phyloP scores from a whole-genome alignment of 768 basidiomycete species.

The Russula ochroleuca region DNA sequence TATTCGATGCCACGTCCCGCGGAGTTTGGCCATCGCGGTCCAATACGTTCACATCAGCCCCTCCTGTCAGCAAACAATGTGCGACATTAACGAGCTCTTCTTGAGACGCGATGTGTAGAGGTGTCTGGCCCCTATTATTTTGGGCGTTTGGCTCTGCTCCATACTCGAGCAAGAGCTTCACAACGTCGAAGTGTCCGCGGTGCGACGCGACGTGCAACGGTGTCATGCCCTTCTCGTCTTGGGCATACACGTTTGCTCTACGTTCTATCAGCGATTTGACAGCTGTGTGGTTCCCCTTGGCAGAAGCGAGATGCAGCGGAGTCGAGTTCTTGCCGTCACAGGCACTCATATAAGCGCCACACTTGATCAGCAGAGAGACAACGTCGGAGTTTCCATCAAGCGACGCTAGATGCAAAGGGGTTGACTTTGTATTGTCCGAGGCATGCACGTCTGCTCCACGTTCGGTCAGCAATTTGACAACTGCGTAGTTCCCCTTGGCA shows the following conservation, averaged over 20 bases:
- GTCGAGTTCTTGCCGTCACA: background rate
- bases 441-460: background rate
- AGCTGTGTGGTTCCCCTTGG: background rate
- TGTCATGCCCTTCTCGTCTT: background rate
- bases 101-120: background rate
- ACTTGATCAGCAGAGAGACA: background rate
- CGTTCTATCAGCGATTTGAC: background rate
- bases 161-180: background rate
- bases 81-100: no score
- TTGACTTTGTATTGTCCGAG: background rate
- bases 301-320: background rate
- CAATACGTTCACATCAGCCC: no score
- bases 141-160: background rate
- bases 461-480: background rate
- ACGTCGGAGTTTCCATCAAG: background rate
- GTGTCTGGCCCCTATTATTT: background rate
- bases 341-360: no score
- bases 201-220: background rate
- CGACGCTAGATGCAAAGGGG: background rate
- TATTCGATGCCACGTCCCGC: no score
- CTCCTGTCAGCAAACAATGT: no score
- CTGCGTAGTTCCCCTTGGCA: background rate
- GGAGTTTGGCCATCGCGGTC: no score
- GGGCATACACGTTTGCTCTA: background rate
- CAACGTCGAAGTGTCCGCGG: background rate